These are phyloP conservation scores for Pilasporangium apinafurcum DNA, from an alignment of 352 stramenopile species.

Conservation along the genomic window DNA sequence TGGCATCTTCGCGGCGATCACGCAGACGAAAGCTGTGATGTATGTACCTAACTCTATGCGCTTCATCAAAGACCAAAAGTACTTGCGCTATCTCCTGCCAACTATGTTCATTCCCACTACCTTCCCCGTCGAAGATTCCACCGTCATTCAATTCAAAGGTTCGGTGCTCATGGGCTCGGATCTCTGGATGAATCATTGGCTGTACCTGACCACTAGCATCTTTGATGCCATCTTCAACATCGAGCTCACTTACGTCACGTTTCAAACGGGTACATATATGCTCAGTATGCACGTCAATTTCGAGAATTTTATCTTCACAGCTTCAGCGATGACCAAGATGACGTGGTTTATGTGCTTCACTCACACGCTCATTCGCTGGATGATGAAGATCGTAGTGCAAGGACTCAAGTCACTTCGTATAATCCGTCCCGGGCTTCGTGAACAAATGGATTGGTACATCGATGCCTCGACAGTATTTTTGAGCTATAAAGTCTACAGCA, in stretches of 20 bases:
- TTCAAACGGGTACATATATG: constrained; percentile 52
- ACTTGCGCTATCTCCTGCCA: constrained; percentile 34
- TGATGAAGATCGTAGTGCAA: constrained; percentile 21
- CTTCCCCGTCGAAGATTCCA: constrained; percentile 23
- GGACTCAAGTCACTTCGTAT: constrained; percentile 25
- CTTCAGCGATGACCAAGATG: constrained; percentile 31
- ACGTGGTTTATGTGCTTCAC: constrained; percentile 57
- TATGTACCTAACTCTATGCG: constrained; percentile 38
- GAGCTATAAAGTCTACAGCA: constrained; percentile 55
- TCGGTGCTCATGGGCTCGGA: constrained; percentile 45
- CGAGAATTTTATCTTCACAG: constrained; percentile 56
- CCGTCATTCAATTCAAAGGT: constrained; percentile 46
- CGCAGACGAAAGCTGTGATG: constrained; percentile 23
- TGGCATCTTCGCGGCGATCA: constrained; percentile 37
- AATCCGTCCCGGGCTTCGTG: constrained; percentile 13
- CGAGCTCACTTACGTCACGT: constrained; percentile 33
- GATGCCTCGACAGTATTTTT: constrained; percentile 40
- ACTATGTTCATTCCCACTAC: constrained; percentile 33
- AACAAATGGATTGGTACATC: constrained; percentile 41
- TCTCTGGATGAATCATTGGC: constrained; percentile 67
- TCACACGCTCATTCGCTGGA: constrained; percentile 22
- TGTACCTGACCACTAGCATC: constrained; percentile 55
- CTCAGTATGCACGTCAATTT: constrained; percentile 35
- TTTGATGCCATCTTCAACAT: constrained; percentile 38
- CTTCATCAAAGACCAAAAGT: constrained; percentile 15